Evolutionary conservation across 2,329 filamentous ascomycete genomes (phyloP).

Genomic region (Aschersonia sp.): DNA sequence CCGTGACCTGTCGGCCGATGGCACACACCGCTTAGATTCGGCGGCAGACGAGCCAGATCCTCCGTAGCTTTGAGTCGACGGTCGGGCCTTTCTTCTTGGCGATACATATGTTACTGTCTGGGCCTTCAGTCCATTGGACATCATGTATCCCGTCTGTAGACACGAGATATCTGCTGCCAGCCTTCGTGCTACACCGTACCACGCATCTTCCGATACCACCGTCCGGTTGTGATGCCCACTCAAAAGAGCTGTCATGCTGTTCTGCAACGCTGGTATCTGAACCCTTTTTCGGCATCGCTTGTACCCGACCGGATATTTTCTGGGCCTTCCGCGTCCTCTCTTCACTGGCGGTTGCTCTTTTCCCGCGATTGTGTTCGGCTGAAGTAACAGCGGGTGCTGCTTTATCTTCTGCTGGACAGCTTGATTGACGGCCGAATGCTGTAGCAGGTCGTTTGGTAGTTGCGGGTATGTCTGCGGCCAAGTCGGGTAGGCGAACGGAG

Average conservation of each 20-base stretch:
- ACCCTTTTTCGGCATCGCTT: conserved; percentile 2
- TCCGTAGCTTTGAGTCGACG: neutral
- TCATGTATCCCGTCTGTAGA: conserved; percentile 4
- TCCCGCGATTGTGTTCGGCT: neutral
- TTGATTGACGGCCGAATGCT: neutral
- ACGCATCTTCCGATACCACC: conserved; percentile 7
- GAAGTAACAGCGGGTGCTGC: neutral
- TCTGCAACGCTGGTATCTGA: conserved; percentile 1
- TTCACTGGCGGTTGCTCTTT: conserved; percentile 3
- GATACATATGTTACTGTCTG: conserved; percentile 1
- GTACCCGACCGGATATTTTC: conserved; percentile 5
- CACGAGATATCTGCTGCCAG: conserved; percentile 5
- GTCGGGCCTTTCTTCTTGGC: neutral
- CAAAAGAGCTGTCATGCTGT: conserved; percentile 3
- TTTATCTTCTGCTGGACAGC: conserved; percentile 1
- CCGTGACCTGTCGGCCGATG: neutral
- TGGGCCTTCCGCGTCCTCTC: conserved; percentile 10
- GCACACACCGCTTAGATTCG: neutral
- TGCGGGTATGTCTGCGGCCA: conserved; percentile 1
- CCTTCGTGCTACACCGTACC: conserved; percentile 5
- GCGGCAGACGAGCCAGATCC: neutral
- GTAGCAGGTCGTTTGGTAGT: conserved; percentile 1
- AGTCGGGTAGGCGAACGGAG: conserved; percentile 1
- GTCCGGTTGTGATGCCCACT: conserved; percentile 1
- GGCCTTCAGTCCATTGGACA: conserved; percentile 2